Conservation (phyloP, 352 stramenopile genomes). For the Phytopythium cucurbitacearum region DNA sequence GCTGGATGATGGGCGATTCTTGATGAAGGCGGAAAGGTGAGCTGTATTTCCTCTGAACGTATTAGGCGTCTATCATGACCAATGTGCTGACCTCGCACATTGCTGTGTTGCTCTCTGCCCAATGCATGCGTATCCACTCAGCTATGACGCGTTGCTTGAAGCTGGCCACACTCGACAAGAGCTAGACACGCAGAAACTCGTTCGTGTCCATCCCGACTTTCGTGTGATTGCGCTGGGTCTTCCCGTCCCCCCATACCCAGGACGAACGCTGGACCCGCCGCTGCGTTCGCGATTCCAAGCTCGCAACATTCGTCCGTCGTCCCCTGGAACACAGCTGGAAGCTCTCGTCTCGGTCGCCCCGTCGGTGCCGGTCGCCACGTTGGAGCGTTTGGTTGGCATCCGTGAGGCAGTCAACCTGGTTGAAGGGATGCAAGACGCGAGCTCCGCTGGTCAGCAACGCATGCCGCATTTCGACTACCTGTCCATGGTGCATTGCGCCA, state of each 20-base stretch:
- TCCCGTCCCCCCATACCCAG: slow-evolving; percentile 81
- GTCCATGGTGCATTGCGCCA: slow-evolving; percentile 54
- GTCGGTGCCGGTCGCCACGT: slow-evolving; percentile 36
- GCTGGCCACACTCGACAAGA: slow-evolving; percentile 44
- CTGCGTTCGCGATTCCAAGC: slow-evolving; percentile 86
- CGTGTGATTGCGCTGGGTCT: slow-evolving; percentile 91
- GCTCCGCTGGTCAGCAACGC: slow-evolving; percentile 10
- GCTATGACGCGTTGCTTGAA: slow-evolving; percentile 59
- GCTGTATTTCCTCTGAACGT: no score
- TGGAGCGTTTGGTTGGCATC: slow-evolving; percentile 72
- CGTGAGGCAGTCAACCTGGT: slow-evolving; percentile 69
- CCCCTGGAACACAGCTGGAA: slow-evolving; percentile 61
- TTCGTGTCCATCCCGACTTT: slow-evolving; percentile 91
- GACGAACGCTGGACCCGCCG: slow-evolving; percentile 80
- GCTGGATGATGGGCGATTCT: slow-evolving; percentile 92
- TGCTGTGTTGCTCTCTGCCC: background rate
- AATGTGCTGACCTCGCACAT: background rate
- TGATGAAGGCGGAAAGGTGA: slow-evolving; percentile 87
- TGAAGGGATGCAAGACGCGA: slow-evolving; percentile 42
- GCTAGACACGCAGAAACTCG: slow-evolving; percentile 56
- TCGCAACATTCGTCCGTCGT: slow-evolving; percentile 55
- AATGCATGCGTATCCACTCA: slow-evolving; percentile 6
- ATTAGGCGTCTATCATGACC: background rate
- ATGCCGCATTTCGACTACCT: slow-evolving; percentile 75
- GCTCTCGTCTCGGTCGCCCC: slow-evolving; percentile 38